Conservation (phyloP, 805 yeast species). For the Kregervanrija fluxuum region DNA sequence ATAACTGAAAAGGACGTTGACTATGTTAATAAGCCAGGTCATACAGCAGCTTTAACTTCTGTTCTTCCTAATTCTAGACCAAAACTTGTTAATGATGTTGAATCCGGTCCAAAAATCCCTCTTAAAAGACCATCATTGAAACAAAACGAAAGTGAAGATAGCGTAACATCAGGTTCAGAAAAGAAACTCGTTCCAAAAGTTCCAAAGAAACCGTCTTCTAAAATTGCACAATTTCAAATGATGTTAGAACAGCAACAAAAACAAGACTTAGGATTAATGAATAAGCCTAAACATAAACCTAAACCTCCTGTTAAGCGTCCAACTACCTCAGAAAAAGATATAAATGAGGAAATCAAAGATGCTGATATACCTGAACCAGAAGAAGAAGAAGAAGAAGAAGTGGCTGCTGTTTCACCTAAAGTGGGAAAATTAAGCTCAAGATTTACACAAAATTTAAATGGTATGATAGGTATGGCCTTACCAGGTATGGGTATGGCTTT, state of each 20-base stretch:
- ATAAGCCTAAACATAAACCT: slow-evolving; percentile 12
- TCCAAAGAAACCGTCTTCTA: slow-evolving; percentile 73
- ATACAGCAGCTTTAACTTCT: too few species aligned
- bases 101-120: too few species aligned
- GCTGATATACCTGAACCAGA: background rate
- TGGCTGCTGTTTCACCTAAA: background rate
- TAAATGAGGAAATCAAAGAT: background rate
- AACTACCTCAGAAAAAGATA: slow-evolving; percentile 3
- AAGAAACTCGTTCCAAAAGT: slow-evolving; percentile 51
- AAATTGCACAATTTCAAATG: slow-evolving; percentile 75
- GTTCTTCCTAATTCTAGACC: too few species aligned
- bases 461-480: slow-evolving; percentile 45
- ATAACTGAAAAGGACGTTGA: background rate
- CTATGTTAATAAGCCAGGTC: too few species aligned
- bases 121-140: too few species aligned
- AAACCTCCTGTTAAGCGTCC: slow-evolving; percentile 19
- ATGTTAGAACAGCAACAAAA: slow-evolving; percentile 52
- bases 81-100: too few species aligned
- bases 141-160: too few species aligned
- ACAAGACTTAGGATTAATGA: slow-evolving; percentile 24
- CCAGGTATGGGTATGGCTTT: slow-evolving; percentile 39
- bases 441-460: slow-evolving; percentile 54
- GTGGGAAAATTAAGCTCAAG: slow-evolving; percentile 27
- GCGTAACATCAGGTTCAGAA: background rate
- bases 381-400: background rate